Percentiles rank a stretch among this genome's conserved stretches.
Conservation (phyloP, 2,329 filamentous ascomycete genomes). For the Trichocomaceae sp. region DNA sequence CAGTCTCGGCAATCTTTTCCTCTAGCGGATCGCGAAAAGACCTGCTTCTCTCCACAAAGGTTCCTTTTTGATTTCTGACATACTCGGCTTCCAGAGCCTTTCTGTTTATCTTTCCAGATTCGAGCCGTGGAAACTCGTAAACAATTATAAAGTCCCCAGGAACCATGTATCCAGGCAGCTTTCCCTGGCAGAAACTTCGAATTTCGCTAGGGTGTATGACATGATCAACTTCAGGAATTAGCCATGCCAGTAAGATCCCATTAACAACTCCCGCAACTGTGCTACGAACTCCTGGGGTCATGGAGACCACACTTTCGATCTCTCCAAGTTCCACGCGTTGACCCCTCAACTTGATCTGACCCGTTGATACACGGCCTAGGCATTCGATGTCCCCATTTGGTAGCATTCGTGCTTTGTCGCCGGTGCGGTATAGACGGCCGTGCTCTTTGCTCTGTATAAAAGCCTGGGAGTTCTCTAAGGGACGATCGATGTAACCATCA, state of each 20-base stretch:
- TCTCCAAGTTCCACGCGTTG: constrained; percentile 78
- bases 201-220: constrained; percentile 42
- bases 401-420: constrained; percentile 69
- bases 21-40: constrained; percentile 21
- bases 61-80: constrained; percentile 19
- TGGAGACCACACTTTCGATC: constrained; percentile 63
- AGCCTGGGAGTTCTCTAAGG: constrained; percentile 63
- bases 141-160: constrained; percentile 65
- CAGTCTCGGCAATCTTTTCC: constrained; percentile 33
- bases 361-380: constrained; percentile 68
- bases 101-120: constrained; percentile 78
- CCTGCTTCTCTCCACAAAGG: constrained; percentile 10
- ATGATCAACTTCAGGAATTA: constrained; percentile 46
- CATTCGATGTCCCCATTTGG: constrained; percentile 69
- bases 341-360: constrained; percentile 80
- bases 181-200: constrained; percentile 56
- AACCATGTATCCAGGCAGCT: constrained; percentile 79
- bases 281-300: constrained; percentile 55
- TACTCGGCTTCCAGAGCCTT: constrained; percentile 56
- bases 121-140: constrained; percentile 61
- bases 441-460: constrained; percentile 61
- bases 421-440: constrained; percentile 73
- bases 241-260: constrained; percentile 68
- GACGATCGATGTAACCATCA: constrained; percentile 71
- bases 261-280: constrained; percentile 62